phyloP scores from a whole-genome alignment of 23 red algal species.

The Gracilaria caudata region DNA sequence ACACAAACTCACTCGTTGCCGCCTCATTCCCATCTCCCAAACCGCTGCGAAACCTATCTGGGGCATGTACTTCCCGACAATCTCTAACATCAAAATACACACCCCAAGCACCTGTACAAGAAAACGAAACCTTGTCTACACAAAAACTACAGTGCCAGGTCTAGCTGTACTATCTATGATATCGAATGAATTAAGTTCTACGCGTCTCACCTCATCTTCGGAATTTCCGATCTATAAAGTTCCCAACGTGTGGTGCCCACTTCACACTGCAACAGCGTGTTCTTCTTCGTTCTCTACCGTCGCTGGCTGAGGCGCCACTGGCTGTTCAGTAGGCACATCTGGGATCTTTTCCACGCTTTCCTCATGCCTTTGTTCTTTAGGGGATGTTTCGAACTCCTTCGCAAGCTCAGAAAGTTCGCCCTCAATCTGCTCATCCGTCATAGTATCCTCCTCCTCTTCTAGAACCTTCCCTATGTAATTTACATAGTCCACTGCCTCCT shows the following conservation, averaged over 20 bases:
- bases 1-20: background rate
- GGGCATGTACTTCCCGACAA: too few relatives aligned
- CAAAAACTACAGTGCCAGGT: too few relatives aligned
- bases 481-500: conserved; percentile 37
- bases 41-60: too few relatives aligned
- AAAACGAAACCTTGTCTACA: too few relatives aligned
- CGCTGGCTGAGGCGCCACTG: background rate
- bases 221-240: background rate
- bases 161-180: too few relatives aligned
- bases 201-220: too few relatives aligned
- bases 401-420: conserved; percentile 19
- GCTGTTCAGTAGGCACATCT: conserved; percentile 32
- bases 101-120: too few relatives aligned
- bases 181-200: too few relatives aligned
- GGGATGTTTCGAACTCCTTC: background rate
- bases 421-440: conserved; percentile 31
- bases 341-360: conserved; percentile 6
- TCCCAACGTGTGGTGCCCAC: background rate
- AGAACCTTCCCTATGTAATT: conserved; percentile 9
- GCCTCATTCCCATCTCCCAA: background rate
- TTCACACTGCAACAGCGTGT: background rate
- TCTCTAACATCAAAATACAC: too few relatives aligned
- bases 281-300: background rate
- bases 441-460: conserved; percentile 10
- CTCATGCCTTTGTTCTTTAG: background rate